Evolutionary conservation across 2,329 filamentous ascomycete species (phyloP).

Genomic region (Periconia sp.): DNA sequence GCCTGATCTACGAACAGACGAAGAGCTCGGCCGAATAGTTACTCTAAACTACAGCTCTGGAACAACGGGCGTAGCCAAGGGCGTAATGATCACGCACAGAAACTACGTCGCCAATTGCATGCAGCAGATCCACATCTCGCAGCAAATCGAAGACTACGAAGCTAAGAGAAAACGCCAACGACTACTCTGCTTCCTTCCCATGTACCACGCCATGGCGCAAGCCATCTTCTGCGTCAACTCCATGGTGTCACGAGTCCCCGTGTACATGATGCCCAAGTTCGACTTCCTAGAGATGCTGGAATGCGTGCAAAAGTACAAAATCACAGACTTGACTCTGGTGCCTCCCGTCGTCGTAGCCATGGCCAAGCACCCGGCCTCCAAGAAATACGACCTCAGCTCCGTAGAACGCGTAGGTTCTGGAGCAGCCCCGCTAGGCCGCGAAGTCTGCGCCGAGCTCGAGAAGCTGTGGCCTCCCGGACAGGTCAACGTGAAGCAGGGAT

Average conservation of each 20-base stretch:
- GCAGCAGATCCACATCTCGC: slow-evolving; percentile 61
- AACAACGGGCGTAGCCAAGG: slow-evolving; percentile 83
- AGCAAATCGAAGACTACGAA: slow-evolving; percentile 57
- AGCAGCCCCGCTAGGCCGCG: slow-evolving; percentile 66
- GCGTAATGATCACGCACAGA: slow-evolving; percentile 79
- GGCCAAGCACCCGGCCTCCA: slow-evolving; percentile 71
- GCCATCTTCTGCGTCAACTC: slow-evolving; percentile 70
- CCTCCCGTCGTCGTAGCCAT: slow-evolving; percentile 78
- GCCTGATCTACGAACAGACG: slow-evolving; percentile 60
- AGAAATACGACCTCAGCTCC: slow-evolving; percentile 71
- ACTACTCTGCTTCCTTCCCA: slow-evolving; percentile 73
- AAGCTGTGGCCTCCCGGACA: slow-evolving; percentile 58
- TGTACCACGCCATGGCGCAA: slow-evolving; percentile 63
- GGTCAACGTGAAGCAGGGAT: slow-evolving; percentile 71
- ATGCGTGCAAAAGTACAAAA: slow-evolving; percentile 69
- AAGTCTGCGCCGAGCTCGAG: slow-evolving; percentile 60
- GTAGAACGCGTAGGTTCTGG: slow-evolving; percentile 67
- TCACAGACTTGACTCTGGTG: slow-evolving; percentile 71
- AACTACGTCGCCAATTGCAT: slow-evolving; percentile 76
- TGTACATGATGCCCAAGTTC: slow-evolving; percentile 81
- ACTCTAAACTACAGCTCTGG: slow-evolving; percentile 81
- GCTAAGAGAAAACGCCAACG: slow-evolving; percentile 50
- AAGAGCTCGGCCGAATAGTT: slow-evolving; percentile 61
- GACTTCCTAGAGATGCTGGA: slow-evolving; percentile 75
- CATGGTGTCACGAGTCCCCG: slow-evolving; percentile 63